Evolutionary conservation across 148 eudicot genomes (phyloP).

Genomic region (Chenopodium suecicum): DNA sequence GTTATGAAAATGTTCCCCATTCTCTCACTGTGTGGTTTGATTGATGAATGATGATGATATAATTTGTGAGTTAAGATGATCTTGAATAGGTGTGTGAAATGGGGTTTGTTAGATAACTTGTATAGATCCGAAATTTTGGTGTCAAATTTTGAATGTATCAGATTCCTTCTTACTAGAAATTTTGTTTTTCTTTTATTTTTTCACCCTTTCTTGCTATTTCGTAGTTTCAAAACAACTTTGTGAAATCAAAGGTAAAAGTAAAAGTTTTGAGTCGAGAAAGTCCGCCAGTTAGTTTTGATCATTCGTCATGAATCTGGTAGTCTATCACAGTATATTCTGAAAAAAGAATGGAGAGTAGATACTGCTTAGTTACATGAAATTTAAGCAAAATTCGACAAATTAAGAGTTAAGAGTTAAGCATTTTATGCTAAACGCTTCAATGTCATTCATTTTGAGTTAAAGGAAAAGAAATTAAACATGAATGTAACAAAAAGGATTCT

Average conservation of each 20-base stretch:
- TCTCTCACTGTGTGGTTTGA: constrained; percentile 16
- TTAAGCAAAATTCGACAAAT: background rate
- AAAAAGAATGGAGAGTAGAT: background rate
- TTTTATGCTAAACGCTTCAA: background rate
- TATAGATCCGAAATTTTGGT: constrained; percentile 33
- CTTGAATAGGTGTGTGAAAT: constrained; percentile 11
- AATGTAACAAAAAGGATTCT: background rate
- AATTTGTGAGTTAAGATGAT: background rate
- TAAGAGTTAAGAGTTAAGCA: background rate
- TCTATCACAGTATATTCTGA: too few species aligned
- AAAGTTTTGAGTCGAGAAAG: too few species aligned
- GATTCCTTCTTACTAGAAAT: background rate
- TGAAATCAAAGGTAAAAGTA: too few species aligned
- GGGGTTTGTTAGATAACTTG: constrained; percentile 25
- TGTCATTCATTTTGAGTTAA: background rate
- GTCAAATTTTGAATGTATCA: constrained; percentile 22
- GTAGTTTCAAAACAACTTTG: too few species aligned
- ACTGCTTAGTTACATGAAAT: background rate
- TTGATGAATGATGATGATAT: constrained; percentile 12
- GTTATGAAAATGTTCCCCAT: constrained; percentile 7
- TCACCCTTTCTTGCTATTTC: too few species aligned
- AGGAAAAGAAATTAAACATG: background rate
- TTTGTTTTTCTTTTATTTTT: background rate
- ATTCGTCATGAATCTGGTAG: background rate
- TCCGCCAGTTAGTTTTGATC: background rate